Conservation (phyloP, 805 yeast species). For the Myxozyma vanderwaltii region DNA sequence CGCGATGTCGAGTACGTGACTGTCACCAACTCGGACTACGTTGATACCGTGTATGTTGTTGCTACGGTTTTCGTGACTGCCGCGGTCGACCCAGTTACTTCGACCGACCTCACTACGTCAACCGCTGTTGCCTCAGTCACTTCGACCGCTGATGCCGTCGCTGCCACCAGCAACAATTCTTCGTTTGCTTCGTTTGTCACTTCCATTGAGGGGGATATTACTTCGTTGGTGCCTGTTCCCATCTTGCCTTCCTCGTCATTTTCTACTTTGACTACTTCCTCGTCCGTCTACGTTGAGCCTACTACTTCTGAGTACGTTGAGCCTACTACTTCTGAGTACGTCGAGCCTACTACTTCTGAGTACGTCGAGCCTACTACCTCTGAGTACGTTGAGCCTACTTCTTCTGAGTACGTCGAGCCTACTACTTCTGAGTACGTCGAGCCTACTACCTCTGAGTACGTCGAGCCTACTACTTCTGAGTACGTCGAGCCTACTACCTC, state of each 20-base stretch:
- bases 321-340: slow-evolving; percentile 13
- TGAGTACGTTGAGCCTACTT: slow-evolving; percentile 12
- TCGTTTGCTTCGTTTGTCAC: neutral
- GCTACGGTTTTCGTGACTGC: slow-evolving; percentile 26
- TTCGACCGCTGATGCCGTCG: neutral
- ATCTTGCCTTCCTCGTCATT: slow-evolving; percentile 2
- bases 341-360: slow-evolving; percentile 9
- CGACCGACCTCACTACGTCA: slow-evolving; percentile 6
- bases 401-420: slow-evolving; percentile 17
- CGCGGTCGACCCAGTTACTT: neutral
- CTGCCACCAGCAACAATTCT: neutral
- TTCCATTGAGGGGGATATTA: neutral
- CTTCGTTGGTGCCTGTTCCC: slow-evolving; percentile 5
- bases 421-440: slow-evolving; percentile 14
- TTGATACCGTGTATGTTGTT: slow-evolving; percentile 24
- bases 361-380: slow-evolving; percentile 17
- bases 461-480: slow-evolving; percentile 15
- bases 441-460: slow-evolving; percentile 20
- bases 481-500: slow-evolving; percentile 18
- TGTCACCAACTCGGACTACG: slow-evolving; percentile 16
- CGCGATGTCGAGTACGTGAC: slow-evolving; percentile 31
- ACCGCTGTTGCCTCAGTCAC: slow-evolving; percentile 1
- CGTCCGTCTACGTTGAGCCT: slow-evolving; percentile 10
- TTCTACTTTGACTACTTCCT: neutral
- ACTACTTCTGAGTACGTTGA: slow-evolving; percentile 4